A percentile compares a stretch with the other conserved stretches of the same genome.
Conservation (phyloP, 768 basidiomycete species). For the Tulasnella sp. region DNA sequence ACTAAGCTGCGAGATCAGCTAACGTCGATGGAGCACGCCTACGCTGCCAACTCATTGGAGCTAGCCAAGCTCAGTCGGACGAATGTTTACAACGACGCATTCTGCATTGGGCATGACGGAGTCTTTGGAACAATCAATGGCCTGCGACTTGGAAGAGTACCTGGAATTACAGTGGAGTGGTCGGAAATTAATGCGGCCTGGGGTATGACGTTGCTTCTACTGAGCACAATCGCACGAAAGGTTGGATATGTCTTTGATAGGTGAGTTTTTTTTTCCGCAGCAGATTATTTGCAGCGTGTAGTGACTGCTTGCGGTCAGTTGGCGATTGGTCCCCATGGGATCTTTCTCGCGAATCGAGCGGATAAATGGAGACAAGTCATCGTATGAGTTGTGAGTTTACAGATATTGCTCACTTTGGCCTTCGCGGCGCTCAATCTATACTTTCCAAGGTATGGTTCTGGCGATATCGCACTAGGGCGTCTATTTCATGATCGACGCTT, state of each 20-base stretch:
- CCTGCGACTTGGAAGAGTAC: constrained; percentile 77
- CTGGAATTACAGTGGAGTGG: constrained; percentile 81
- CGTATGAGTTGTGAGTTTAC: constrained; percentile 59
- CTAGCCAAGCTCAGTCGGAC: constrained; percentile 65
- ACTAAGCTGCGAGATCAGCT: constrained; percentile 14
- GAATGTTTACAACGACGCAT: constrained; percentile 92
- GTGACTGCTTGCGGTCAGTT: constrained; percentile 38
- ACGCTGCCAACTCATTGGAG: constrained; percentile 16
- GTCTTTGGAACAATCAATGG: constrained; percentile 98
- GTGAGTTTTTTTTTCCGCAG: no score
- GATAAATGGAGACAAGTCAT: constrained; percentile 65
- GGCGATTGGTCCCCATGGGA: constrained; percentile 85
- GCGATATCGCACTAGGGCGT: constrained; percentile 80
- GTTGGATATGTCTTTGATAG: constrained; percentile 79
- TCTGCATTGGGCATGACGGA: constrained; percentile 90
- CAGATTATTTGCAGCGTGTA: no score
- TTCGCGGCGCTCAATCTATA: background rate
- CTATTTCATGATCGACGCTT: constrained; percentile 90
- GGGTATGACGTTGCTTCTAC: constrained; percentile 86
- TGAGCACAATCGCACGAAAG: constrained; percentile 86
- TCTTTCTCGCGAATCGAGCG: constrained; percentile 84
- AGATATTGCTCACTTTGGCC: no score
- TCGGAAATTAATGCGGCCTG: constrained; percentile 98
- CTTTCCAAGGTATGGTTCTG: constrained; percentile 59
- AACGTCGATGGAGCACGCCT: constrained; percentile 13